Evolutionary conservation across 371 early-diverging fungal species (phyloP).

Genomic region (Chytridium lagenaria): DNA sequence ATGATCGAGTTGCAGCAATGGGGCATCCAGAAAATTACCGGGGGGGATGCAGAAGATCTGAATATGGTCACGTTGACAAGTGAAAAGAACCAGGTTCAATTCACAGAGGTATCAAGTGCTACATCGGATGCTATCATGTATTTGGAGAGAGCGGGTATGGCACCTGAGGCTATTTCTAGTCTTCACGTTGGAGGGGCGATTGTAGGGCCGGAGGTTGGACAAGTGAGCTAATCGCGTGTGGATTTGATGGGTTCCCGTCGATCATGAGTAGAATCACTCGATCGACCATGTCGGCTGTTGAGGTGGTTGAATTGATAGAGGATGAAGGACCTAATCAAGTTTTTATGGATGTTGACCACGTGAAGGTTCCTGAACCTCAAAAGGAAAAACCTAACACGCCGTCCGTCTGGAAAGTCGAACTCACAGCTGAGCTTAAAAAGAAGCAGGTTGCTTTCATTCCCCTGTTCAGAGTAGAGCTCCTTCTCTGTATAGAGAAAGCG

Average conservation of each 20-base stretch:
- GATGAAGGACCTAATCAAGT: slow-evolving; percentile 27
- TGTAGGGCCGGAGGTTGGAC: slow-evolving; percentile 52
- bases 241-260: slow-evolving; percentile 47
- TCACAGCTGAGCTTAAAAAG: not conserved
- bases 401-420: not conserved
- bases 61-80: not conserved
- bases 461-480: slow-evolving; percentile 46
- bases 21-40: slow-evolving; percentile 17
- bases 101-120: not conserved
- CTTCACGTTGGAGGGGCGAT: slow-evolving; percentile 49
- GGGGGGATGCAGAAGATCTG: slow-evolving; percentile 1
- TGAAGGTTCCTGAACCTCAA: not conserved
- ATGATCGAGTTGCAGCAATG: slow-evolving; percentile 6
- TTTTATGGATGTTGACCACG: slow-evolving; percentile 1
- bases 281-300: slow-evolving; percentile 22
- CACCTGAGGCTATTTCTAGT: not conserved
- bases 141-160: not conserved
- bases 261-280: slow-evolving; percentile 39
- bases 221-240: slow-evolving; percentile 43
- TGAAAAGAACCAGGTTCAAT: slow-evolving; percentile 13
- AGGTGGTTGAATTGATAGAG: slow-evolving; percentile 36
- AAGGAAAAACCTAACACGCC: slow-evolving; percentile 6
- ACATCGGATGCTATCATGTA: too few relatives aligned
- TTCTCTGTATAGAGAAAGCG: slow-evolving; percentile 27
- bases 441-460: slow-evolving; percentile 32